A percentile compares a stretch with the other conserved stretches of the same genome.
Conservation (phyloP, 2,329 filamentous ascomycete species). For the Anthostomella pinea region DNA sequence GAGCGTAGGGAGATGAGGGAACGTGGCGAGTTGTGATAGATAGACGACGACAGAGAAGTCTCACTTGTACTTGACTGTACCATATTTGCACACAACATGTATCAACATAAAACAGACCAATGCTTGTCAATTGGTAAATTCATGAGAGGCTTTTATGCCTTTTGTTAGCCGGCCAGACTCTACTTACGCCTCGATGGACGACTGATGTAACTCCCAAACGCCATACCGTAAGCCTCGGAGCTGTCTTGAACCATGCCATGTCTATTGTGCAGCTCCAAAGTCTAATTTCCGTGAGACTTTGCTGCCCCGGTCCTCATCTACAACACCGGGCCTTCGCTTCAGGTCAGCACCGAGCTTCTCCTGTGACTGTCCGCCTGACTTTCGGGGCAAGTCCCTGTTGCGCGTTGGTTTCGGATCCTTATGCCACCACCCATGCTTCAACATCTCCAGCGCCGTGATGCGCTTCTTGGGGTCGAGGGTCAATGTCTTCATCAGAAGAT, state of each 20-base stretch:
- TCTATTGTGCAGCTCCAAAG: slow-evolving; percentile 56
- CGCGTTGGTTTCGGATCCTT: slow-evolving; percentile 78
- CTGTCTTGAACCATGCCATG: slow-evolving; percentile 3
- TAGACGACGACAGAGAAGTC: background rate
- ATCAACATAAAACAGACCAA: too few species aligned
- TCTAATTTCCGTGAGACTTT: slow-evolving; percentile 83
- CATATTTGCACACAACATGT: slow-evolving; percentile 20
- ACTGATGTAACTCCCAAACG: slow-evolving; percentile 17
- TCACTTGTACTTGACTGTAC: slow-evolving; percentile 23
- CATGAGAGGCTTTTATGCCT: too few species aligned
- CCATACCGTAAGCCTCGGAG: slow-evolving; percentile 14
- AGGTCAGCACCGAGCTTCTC: slow-evolving; percentile 80
- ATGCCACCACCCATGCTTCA: slow-evolving; percentile 84
- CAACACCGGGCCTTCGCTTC: slow-evolving; percentile 69
- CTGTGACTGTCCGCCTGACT: slow-evolving; percentile 64
- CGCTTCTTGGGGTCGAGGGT: slow-evolving; percentile 83
- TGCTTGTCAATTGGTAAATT: too few species aligned
- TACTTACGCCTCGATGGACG: too few species aligned
- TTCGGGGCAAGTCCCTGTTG: slow-evolving; percentile 77
- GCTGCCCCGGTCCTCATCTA: slow-evolving; percentile 65
- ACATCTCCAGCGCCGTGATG: slow-evolving; percentile 71
- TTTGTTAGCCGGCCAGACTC: too few species aligned
- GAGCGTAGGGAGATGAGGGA: slow-evolving; percentile 68
- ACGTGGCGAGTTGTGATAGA: slow-evolving; percentile 22
- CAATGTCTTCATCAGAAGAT: slow-evolving; percentile 83